Percentiles rank a stretch among this genome's conserved stretches.
These are phyloP conservation scores for Magnaporthiopsis incrustans DNA, from an alignment of 2,329 filamentous ascomycete genomes.

Conservation along the genomic window DNA sequence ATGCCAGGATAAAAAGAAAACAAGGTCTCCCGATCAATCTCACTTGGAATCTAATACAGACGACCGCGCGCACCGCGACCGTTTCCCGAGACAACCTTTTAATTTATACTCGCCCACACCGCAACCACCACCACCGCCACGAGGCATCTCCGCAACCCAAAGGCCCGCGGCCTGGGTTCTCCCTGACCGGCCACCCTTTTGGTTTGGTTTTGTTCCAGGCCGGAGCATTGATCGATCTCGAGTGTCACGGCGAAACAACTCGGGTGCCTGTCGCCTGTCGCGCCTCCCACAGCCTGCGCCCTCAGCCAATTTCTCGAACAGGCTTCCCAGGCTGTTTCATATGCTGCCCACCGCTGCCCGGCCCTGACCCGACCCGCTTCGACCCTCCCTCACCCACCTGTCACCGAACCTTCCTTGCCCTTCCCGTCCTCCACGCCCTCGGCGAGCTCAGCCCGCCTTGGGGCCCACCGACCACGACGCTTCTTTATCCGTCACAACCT, in stretches of 20 bases:
- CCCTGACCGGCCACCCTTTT: not conserved
- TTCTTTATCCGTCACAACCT: conserved; percentile 3
- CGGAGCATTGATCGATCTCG: conserved; percentile 16
- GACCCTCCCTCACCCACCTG: not conserved
- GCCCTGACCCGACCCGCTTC: conserved; percentile 8
- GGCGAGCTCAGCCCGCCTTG: not conserved
- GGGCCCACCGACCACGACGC: conserved; percentile 3
- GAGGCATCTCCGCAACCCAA: not conserved
- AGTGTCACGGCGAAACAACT: conserved; percentile 26
- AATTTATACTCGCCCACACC: not conserved
- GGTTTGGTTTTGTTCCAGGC: not conserved
- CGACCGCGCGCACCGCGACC: not conserved
- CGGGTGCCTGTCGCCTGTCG: conserved; percentile 17
- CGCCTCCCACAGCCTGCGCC: conserved; percentile 23
- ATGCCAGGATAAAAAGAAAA: not conserved
- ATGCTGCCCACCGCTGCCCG: conserved; percentile 18
- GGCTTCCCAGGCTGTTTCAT: conserved; percentile 28
- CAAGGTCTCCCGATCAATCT: not conserved
- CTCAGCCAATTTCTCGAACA: conserved; percentile 21
- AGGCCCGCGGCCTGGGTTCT: not conserved
- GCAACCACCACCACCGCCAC: not conserved
- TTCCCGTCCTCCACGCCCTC: conserved; percentile 8
- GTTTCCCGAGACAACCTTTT: not conserved
- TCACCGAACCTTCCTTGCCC: conserved; percentile 6
- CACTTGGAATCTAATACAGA: not conserved